Evolutionary conservation across 2,329 filamentous ascomycete genomes (phyloP).

Genomic region (Penicillium sp.): DNA sequence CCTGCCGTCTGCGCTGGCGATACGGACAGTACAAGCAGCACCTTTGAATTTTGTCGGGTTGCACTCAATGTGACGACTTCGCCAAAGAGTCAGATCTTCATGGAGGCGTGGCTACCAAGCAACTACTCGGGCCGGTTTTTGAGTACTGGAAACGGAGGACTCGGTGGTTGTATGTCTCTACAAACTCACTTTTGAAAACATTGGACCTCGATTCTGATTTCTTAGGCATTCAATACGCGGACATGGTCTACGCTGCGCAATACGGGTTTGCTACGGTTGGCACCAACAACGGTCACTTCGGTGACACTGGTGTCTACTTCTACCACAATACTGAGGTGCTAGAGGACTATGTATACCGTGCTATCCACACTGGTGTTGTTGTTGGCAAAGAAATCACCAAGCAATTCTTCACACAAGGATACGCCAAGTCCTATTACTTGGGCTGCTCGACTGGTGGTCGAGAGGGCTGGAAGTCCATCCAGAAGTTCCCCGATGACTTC

Average conservation of each 20-base stretch:
- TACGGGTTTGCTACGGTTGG: conserved; percentile 47
- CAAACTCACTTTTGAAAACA: background rate
- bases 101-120: conserved; percentile 50
- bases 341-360: conserved; percentile 43
- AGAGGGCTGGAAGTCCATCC: conserved; percentile 57
- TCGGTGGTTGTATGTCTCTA: conserved; percentile 44
- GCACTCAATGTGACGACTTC: conserved; percentile 2
- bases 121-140: conserved; percentile 49
- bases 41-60: conserved; percentile 3
- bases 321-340: conserved; percentile 33
- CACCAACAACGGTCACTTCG: conserved; percentile 50
- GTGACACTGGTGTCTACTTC: conserved; percentile 29
- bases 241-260: conserved; percentile 1
- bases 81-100: conserved; percentile 1
- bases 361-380: conserved; percentile 53
- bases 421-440: conserved; percentile 45
- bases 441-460: conserved; percentile 63
- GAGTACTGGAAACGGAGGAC: conserved; percentile 51
- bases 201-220: background rate
- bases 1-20: background rate
- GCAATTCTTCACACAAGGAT: conserved; percentile 50
- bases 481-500: conserved; percentile 58
- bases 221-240: conserved; percentile 11
- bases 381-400: conserved; percentile 51
- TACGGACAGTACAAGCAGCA: background rate